A percentile compares a stretch with the other conserved stretches of the same genome.
Conservation (phyloP, 23 red algal genomes). For the Gracilaria gracilis region DNA sequence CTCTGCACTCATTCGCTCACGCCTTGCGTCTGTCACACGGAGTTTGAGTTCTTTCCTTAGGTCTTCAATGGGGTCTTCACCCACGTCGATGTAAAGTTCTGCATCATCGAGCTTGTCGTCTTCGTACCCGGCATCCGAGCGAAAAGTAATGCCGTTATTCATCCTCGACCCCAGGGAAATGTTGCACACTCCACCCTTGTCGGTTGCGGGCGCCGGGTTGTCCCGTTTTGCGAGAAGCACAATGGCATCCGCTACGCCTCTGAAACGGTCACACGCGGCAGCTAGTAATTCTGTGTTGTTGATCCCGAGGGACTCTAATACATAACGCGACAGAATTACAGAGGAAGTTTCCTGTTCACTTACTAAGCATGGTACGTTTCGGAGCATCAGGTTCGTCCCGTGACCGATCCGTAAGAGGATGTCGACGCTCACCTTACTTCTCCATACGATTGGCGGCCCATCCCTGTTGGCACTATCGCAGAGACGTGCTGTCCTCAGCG, state of each 20-base stretch:
- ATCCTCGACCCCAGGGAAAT: neutral
- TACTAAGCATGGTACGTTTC: neutral
- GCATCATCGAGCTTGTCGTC: conserved; percentile 31
- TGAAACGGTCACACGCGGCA: neutral
- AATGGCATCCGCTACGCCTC: neutral
- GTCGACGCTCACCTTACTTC: neutral
- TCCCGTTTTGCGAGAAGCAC: neutral
- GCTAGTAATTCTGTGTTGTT: no score
- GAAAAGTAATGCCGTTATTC: neutral
- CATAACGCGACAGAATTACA: conserved; percentile 8
- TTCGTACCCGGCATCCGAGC: neutral
- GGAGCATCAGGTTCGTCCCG: conserved; percentile 10
- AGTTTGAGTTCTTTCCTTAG: neutral
- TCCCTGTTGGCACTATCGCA: neutral
- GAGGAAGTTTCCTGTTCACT: neutral
- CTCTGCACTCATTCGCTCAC: neutral
- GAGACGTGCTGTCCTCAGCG: neutral
- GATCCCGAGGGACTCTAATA: neutral
- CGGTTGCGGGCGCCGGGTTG: neutral
- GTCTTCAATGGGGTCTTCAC: neutral
- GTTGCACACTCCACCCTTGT: no score
- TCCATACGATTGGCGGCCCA: neutral
- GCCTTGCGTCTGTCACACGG: neutral
- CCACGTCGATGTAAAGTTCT: conserved; percentile 35
- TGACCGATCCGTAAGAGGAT: conserved; percentile 38